Evolutionary conservation across 371 early-diverging fungal genomes (phyloP).

Genomic region (Capillidium heterosporum): DNA sequence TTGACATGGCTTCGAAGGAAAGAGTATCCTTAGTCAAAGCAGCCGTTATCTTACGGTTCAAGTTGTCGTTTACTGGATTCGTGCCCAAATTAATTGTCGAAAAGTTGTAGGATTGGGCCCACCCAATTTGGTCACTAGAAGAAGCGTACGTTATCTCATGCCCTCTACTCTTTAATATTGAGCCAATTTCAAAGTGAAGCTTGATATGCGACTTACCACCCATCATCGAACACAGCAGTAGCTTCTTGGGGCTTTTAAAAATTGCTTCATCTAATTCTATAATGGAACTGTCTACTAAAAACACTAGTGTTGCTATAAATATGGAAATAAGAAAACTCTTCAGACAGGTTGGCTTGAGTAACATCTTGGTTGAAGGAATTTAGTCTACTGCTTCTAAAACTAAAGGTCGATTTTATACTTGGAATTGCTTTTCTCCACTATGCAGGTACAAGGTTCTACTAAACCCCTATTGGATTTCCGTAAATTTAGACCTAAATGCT

Average conservation of each 20-base stretch:
- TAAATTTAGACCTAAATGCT: no score
- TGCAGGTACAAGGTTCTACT: no score
- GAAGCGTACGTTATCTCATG: constrained; percentile 1
- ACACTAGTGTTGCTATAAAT: no score
- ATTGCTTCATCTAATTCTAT: background rate
- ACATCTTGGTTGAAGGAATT: no score
- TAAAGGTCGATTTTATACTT: no score
- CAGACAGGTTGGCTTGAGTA: no score
- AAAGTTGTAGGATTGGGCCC: constrained; percentile 4
- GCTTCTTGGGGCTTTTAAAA: constrained; percentile 3
- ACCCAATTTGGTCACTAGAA: background rate
- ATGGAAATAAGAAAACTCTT: no score
- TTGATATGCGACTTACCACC: constrained; percentile 6
- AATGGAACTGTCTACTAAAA: no score
- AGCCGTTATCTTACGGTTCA: background rate
- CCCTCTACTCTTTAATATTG: background rate
- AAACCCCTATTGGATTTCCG: no score
- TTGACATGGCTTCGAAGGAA: background rate
- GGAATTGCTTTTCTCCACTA: no score
- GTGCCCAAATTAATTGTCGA: background rate
- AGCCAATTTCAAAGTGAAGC: background rate
- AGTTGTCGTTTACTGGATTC: constrained; percentile 1
- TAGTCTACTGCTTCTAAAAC: no score
- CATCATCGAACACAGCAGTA: constrained; percentile 2
- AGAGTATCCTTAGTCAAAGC: constrained; percentile 1